A percentile compares a stretch with the other conserved stretches of the same genome.
phyloP scores from a whole-genome alignment of 345 rosid species.

The Gossypium herbaceum region DNA sequence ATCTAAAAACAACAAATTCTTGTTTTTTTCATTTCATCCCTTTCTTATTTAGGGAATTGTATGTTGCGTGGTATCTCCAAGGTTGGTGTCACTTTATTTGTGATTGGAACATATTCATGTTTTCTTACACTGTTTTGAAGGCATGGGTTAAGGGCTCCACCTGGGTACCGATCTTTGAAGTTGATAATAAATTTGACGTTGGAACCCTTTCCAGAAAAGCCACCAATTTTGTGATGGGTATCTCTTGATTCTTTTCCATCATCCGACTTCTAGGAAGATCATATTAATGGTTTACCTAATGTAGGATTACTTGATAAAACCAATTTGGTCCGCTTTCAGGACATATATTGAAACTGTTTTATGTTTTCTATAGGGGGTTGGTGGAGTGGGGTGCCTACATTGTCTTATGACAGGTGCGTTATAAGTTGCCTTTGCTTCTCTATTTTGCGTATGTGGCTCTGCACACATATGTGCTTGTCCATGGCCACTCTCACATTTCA shows the following conservation, averaged over 20 bases:
- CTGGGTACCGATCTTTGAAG: slow-evolving; percentile 84
- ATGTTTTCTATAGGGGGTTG: slow-evolving; percentile 67
- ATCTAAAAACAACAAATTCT: neutral
- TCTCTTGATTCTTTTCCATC: slow-evolving; percentile 17
- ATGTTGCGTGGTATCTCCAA: neutral
- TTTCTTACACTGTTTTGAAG: slow-evolving; percentile 33
- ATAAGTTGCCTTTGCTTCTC: neutral
- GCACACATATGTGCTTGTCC: neutral
- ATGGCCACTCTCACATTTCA: neutral
- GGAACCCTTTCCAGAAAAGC: slow-evolving; percentile 65
- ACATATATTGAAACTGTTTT: slow-evolving; percentile 11
- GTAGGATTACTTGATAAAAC: neutral
- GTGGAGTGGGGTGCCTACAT: slow-evolving; percentile 88
- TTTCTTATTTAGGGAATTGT: neutral
- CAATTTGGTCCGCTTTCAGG: neutral
- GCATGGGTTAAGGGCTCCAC: slow-evolving; percentile 87
- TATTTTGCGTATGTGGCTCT: neutral
- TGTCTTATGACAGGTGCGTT: slow-evolving; percentile 63
- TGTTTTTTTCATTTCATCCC: neutral
- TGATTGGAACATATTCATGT: slow-evolving; percentile 3
- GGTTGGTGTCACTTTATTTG: neutral
- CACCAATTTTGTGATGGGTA: slow-evolving; percentile 83
- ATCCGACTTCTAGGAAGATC: neutral
- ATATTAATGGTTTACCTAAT: slow-evolving; percentile 7
- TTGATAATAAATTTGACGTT: slow-evolving; percentile 47